Base-by-base conservation (phyloP, 805 yeast species). In the Barnettozyma pratensis region DNA sequence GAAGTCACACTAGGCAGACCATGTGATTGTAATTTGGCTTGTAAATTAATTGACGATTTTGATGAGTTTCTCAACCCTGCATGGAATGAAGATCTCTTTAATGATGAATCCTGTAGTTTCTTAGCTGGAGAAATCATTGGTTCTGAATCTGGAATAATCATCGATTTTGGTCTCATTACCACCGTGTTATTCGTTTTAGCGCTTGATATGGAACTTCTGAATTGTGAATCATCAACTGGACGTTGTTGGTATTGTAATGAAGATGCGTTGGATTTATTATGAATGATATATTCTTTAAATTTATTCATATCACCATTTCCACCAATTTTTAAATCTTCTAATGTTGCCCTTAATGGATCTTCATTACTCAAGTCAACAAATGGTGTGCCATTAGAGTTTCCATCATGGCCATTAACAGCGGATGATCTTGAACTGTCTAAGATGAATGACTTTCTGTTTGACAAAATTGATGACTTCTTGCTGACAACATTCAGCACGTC, bases 321-420 rank as follows among this genome's bases (percentile, higher is more conserved):
- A 45, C 73, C 73, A 14, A 66, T 55, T 38, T 66, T 65, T 44
- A 71, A 56, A 44, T 72, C 73, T 49, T 75, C 77, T 45, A 80
- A 61, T 2, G 82, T 82, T 3, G 80, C 77, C 34, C 79, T 73
- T 40, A 80, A 61, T 7, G 83, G 83, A 55, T 80, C 82, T 19
- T 57, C 59, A 41, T 53, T 47, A 2, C 56, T 52, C 14, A 58
- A 51, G 9, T 55, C 49, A 12, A 55, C 47, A 26, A 44, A 49
- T 14, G 42, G 42, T 7, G 37, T 26, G 4, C 34, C 30, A 8
- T 30, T 30, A 7, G 37, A 9, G 28, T 30, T 25, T 9, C 27
- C 6, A 3, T 41, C 31, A 9, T 39, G 19, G 19, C 19, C 19
- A 19, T 19, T 19, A 19, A 19, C 19, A 19, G 19, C 41, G 5